Evolutionary conservation across 2,329 filamentous ascomycete species (phyloP).

Genomic region (Sporothrix pseudoabietina): DNA sequence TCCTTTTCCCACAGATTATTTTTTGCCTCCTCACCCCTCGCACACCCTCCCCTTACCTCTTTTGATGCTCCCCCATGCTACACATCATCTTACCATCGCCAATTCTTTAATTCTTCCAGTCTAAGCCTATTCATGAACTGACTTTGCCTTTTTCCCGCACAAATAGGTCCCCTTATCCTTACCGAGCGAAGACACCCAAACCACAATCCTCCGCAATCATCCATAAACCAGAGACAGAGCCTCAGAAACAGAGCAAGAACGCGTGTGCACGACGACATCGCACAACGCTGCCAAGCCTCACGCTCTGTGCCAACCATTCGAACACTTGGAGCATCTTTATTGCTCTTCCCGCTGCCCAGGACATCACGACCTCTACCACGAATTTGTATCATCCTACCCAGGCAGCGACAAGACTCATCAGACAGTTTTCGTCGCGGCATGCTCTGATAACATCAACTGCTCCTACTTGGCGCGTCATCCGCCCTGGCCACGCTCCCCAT

Average conservation of each 20-base stretch:
- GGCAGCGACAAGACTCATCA: neutral
- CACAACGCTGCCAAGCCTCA: neutral
- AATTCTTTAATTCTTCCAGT: neutral
- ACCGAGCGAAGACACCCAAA: neutral
- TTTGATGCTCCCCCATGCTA: neutral
- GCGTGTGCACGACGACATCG: neutral
- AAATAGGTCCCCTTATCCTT: conserved; percentile 20
- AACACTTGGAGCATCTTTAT: neutral
- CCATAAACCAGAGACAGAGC: neutral
- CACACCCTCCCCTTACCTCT: neutral
- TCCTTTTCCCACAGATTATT: conserved; percentile 18
- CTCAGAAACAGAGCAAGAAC: neutral
- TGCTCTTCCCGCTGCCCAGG: neutral
- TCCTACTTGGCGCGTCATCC: neutral
- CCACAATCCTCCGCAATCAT: neutral
- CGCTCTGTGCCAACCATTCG: neutral
- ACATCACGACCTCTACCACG: neutral
- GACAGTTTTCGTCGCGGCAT: neutral
- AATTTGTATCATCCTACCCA: neutral
- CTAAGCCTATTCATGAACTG: neutral
- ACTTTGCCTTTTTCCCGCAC: conserved; percentile 14
- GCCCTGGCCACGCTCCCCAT: neutral
- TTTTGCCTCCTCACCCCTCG: conserved; percentile 6
- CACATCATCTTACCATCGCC: neutral
- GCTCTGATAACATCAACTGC: neutral